Evolutionary conservation across 208 protist genomes (phyloP).

Genomic region (Acanthamoeba castellanii): DNA sequence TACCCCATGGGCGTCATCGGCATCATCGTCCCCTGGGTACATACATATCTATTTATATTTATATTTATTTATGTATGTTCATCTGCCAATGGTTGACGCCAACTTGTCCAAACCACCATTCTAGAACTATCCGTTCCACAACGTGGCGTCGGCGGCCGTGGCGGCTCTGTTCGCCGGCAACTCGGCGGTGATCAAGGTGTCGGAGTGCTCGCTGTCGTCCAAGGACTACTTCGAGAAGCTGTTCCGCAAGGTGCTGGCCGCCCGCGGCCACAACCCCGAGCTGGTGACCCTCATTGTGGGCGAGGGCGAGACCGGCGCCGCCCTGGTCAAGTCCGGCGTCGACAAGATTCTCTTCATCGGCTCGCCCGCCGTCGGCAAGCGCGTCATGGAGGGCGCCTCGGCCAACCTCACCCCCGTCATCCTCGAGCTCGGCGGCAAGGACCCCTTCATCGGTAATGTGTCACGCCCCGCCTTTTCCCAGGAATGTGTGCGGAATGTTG

Average conservation of each 20-base stretch:
- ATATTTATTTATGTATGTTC: too few relatives aligned
- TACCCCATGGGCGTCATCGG: constrained; percentile 78
- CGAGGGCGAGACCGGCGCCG: constrained; percentile 92
- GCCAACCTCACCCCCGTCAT: constrained; percentile 93
- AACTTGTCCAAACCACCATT: too few relatives aligned
- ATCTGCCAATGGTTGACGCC: too few relatives aligned
- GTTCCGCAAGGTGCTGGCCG: constrained; percentile 91
- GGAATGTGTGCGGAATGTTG: too few relatives aligned
- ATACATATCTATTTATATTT: too few relatives aligned
- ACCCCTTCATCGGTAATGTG: constrained; percentile 90
- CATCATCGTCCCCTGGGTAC: constrained; percentile 78
- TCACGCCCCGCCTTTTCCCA: constrained; percentile 91
- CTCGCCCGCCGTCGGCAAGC: constrained; percentile 81
- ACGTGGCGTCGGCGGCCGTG: constrained; percentile 95
- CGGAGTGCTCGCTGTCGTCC: constrained; percentile 95
- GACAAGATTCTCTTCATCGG: constrained; percentile 96
- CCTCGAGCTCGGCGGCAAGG: constrained; percentile 96
- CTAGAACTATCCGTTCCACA: constrained; percentile 96
- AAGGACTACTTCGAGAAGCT: constrained; percentile 94
- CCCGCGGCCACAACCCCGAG: constrained; percentile 93
- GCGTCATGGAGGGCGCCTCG: constrained; percentile 91
- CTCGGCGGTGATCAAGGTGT: constrained; percentile 95
- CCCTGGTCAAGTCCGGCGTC: constrained; percentile 90
- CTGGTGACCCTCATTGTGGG: constrained; percentile 95
- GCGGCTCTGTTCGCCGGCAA: constrained; percentile 96